Evolutionary conservation across 257 asterid genomes (phyloP).

Genomic region (Agastache rugosa): DNA sequence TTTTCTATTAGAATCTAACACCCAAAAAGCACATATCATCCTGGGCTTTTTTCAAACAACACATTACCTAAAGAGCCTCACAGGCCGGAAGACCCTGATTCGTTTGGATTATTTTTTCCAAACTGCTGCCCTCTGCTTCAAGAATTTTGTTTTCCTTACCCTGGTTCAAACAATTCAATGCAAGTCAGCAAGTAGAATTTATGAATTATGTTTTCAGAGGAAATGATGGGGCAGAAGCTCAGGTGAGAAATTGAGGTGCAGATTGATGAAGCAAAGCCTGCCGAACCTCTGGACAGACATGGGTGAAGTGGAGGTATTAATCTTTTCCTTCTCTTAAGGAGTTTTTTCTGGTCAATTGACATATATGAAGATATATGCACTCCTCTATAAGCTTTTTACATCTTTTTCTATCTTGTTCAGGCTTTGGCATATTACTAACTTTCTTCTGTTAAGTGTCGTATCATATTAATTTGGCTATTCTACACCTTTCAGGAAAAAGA

Average conservation of each 20-base stretch:
- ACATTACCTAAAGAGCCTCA: constrained; percentile 11
- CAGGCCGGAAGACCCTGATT: not conserved
- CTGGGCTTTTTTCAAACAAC: not conserved
- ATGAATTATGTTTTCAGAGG: not conserved
- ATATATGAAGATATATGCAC: not conserved
- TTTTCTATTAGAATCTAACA: not conserved
- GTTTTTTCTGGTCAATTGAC: not conserved
- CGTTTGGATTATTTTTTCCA: not conserved
- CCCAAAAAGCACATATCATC: not conserved
- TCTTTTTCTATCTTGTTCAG: not conserved
- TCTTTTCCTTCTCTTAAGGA: not conserved
- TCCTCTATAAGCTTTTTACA: not conserved
- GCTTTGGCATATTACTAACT: not conserved
- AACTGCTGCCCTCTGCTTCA: not conserved
- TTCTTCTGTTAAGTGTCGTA: not conserved
- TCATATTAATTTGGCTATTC: constrained; percentile 13
- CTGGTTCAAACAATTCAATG: not conserved
- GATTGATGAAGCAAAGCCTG: not conserved
- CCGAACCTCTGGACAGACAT: not conserved
- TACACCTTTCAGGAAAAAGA: not conserved
- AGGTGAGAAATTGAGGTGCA: not conserved
- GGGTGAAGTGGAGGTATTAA: not conserved
- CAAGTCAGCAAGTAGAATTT: not conserved
- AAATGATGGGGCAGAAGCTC: not conserved
- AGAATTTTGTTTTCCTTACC: not conserved